Percentiles rank a stretch among this genome's conserved stretches.
phyloP scores from a whole-genome alignment of 805 yeast genomes.

The Zygoascus tannicola region DNA sequence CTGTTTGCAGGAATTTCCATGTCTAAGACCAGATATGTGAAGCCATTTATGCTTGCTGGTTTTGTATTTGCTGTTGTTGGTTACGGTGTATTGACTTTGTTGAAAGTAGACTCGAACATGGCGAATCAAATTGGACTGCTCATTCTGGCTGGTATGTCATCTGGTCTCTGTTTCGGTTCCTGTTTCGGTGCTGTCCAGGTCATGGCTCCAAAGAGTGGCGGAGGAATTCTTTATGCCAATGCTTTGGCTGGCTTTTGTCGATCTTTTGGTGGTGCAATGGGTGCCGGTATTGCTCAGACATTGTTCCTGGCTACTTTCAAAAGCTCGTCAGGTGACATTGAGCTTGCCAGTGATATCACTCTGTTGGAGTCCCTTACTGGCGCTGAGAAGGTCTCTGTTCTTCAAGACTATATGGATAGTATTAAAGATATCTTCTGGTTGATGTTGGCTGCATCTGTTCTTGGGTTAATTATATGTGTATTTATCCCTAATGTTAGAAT shows the following conservation, averaged over 20 bases:
- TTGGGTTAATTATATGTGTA: too few species aligned
- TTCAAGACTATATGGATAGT: too few species aligned
- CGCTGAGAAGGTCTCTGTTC: too few species aligned
- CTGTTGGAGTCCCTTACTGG: too few species aligned
- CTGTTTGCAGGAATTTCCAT: conserved; percentile 38
- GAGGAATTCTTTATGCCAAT: conserved; percentile 42
- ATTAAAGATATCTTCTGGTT: too few species aligned
- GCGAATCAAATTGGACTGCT: conserved; percentile 36
- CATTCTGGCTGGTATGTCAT: too few species aligned
- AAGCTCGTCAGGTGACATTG: too few species aligned
- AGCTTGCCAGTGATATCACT: too few species aligned
- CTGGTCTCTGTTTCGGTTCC: too few species aligned
- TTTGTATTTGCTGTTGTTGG: conserved; percentile 36
- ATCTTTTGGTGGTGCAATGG: conserved; percentile 37
- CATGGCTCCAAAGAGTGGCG: conserved; percentile 36
- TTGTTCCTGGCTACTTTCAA: too few species aligned
- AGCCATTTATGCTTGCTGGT: conserved; percentile 33
- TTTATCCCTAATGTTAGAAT: too few species aligned
- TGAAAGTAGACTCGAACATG: conserved; percentile 31
- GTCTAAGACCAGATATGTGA: conserved; percentile 34
- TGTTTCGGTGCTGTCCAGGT: conserved; percentile 41
- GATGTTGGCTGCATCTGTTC: too few species aligned
- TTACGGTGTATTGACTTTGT: conserved; percentile 34
- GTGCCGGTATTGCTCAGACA: conserved; percentile 34
- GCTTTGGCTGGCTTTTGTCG: conserved; percentile 36